These are phyloP conservation scores for Balamuthia mandrillaris DNA, from an alignment of 208 protist genomes.

Conservation along the genomic window DNA sequence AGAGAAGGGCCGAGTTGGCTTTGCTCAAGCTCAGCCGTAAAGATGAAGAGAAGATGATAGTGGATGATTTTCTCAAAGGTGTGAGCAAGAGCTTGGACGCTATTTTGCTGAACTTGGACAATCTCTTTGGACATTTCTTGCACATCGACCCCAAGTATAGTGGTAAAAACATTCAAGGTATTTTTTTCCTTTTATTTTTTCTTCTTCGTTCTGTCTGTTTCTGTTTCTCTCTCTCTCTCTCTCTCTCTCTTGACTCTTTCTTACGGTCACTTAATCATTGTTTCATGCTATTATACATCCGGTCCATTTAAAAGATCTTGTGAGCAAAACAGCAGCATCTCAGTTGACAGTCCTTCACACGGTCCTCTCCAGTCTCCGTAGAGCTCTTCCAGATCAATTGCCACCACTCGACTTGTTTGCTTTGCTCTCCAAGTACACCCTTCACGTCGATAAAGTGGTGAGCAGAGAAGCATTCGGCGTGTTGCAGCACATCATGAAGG, in stretches of 20 bases:
- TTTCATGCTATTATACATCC: no score
- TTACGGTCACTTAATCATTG: no score
- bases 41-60: conserved; percentile 26
- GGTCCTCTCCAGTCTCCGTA: not conserved
- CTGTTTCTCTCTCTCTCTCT: no score
- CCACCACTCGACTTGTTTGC: not conserved
- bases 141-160: conserved; percentile 28
- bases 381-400: conserved; percentile 19
- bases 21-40: not conserved
- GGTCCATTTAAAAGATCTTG: not conserved
- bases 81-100: not conserved
- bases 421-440: conserved; percentile 17
- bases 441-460: conserved; percentile 17
- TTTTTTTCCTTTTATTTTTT: not conserved
- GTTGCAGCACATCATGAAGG: conserved; percentile 14
- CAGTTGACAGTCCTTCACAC: conserved; percentile 6
- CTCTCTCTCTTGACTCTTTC: no score
- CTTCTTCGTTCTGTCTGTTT: no score
- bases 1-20: conserved; percentile 21
- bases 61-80: conserved; percentile 27
- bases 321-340: not conserved
- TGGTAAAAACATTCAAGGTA: conserved; percentile 22
- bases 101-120: not conserved
- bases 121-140: not conserved
- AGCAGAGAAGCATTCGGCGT: conserved; percentile 1